Percentiles rank a stretch among this genome's conserved stretches.
Conservation (phyloP, 768 basidiomycete species). For the Mycena amicta region DNA sequence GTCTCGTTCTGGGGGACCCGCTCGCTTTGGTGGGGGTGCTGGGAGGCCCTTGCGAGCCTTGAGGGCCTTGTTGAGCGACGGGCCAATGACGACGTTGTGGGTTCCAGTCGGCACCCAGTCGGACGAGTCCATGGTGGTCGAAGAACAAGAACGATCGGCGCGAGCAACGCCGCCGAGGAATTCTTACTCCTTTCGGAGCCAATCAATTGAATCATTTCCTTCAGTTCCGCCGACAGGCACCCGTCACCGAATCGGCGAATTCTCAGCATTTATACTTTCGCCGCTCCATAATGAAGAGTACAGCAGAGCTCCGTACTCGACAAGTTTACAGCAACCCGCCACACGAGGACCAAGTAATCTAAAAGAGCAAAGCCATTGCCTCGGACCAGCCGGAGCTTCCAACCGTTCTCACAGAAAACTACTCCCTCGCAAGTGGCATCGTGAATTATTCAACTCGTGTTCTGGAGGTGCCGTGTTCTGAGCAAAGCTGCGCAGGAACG, state of each 20-base stretch:
- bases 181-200: neutral
- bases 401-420: too few relatives aligned
- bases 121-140: slow-evolving; percentile 42
- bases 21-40: slow-evolving; percentile 39
- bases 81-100: slow-evolving; percentile 61
- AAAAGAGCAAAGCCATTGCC: neutral
- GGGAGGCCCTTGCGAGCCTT: slow-evolving; percentile 65
- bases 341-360: neutral
- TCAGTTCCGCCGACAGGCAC: too few relatives aligned
- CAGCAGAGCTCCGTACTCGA: neutral
- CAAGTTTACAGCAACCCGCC: neutral
- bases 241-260: too few relatives aligned
- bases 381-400: neutral
- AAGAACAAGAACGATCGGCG: slow-evolving; percentile 1
- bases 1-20: slow-evolving; percentile 61
- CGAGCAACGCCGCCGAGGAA: too few relatives aligned
- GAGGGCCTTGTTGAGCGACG: slow-evolving; percentile 64
- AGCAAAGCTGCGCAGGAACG: too few relatives aligned
- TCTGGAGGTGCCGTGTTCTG: too few relatives aligned
- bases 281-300: neutral
- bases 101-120: slow-evolving; percentile 63
- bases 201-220: neutral
- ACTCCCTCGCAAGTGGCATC: neutral
- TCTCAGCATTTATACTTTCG: neutral
- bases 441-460: too few relatives aligned